Evolutionary conservation across 2,329 filamentous ascomycete species (phyloP).

Genomic region (Zopfia rhizophila): DNA sequence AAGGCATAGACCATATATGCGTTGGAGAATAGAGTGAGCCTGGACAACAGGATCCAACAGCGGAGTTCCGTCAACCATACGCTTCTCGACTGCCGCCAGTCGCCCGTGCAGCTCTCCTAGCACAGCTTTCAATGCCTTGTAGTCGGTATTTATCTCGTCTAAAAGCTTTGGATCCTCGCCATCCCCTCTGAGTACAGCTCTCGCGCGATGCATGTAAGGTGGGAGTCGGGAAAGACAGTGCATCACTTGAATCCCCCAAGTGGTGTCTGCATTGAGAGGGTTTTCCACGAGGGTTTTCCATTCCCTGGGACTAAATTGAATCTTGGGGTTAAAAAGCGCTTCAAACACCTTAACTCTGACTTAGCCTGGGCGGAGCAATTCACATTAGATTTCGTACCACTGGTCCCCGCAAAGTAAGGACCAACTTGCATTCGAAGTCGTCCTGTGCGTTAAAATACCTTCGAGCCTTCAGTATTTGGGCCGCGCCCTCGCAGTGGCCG

Average conservation of each 20-base stretch:
- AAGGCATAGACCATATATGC: no score
- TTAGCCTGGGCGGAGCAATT: not conserved
- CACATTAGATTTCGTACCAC: conserved; percentile 42
- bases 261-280: conserved; percentile 35
- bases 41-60: no score
- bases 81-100: no score
- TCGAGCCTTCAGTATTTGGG: conserved; percentile 46
- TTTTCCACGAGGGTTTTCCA: conserved; percentile 48
- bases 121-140: no score
- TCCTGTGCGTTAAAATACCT: conserved; percentile 41
- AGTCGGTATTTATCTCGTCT: no score
- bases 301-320: conserved; percentile 43
- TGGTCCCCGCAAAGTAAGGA: conserved; percentile 48
- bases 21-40: no score
- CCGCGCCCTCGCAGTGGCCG: conserved; percentile 32
- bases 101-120: no score
- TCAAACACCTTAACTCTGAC: conserved; percentile 44
- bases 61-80: no score
- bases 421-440: conserved; percentile 47
- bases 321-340: conserved; percentile 46
- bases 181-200: conserved; percentile 16
- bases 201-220: conserved; percentile 39
- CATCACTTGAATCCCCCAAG: conserved; percentile 45
- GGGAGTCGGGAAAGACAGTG: conserved; percentile 42
- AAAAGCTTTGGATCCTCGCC: no score